Percentiles rank a stretch among this genome's conserved stretches.
Conservation (phyloP, 192 early-diverging fungal species). For the Coemansia sp. region DNA sequence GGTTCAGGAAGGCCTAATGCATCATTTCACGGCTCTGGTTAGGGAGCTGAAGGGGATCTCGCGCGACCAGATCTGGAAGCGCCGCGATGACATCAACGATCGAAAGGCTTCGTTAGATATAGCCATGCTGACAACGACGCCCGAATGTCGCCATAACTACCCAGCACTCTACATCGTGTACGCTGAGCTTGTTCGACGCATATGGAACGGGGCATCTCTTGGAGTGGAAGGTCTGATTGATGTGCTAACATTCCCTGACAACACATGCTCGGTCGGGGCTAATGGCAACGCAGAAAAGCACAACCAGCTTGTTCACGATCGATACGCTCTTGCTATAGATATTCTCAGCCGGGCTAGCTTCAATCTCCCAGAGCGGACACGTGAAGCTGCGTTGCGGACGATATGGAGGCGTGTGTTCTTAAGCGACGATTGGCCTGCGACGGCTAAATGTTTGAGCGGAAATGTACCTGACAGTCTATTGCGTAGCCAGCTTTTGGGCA, state of each 20-base stretch:
- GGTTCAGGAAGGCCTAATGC: conserved; percentile 24
- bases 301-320: conserved; percentile 19
- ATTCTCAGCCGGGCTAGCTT: conserved; percentile 40
- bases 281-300: neutral
- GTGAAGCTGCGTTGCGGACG: conserved; percentile 26
- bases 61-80: conserved; percentile 6
- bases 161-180: conserved; percentile 42
- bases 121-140: conserved; percentile 39
- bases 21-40: conserved; percentile 13
- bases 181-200: conserved; percentile 21
- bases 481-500: conserved; percentile 23
- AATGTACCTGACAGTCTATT: conserved; percentile 28
- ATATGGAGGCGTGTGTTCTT: conserved; percentile 50
- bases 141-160: conserved; percentile 26
- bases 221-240: conserved; percentile 36
- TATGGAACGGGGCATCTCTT: conserved; percentile 23
- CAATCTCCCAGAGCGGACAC: conserved; percentile 21
- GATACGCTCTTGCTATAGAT: conserved; percentile 33
- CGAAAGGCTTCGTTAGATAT: conserved; percentile 27
- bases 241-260: conserved; percentile 33
- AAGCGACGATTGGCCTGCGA: conserved; percentile 35
- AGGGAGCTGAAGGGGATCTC: neutral
- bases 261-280: neutral
- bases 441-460: conserved; percentile 10
- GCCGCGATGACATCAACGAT: conserved; percentile 14